Evolutionary conservation across 108 stramenopile genomes (phyloP), one percentile per base, ranked within the genome.

Genomic region (Heterococcus sp.): DNA sequence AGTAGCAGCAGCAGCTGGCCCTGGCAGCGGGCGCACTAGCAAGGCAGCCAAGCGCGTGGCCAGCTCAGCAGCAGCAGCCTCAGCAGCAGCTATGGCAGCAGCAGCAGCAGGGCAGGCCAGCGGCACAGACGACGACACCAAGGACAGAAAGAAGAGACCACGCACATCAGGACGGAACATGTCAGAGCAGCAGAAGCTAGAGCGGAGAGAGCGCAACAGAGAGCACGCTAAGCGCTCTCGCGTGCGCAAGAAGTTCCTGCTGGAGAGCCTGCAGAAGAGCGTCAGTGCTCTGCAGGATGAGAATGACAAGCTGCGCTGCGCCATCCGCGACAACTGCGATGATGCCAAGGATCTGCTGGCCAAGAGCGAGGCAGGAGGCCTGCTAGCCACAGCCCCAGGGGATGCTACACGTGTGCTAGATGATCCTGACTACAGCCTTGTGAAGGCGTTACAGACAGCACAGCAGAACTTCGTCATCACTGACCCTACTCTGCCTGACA

Each of bases 381-480:
- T 83, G 28, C 68, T 83, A 37, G 37, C 74, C 38, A 38, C 58
- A 21, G 46, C 30, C 14, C 73, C 81, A 26, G 81, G 81, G 35
- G 81, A 74, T 3, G 81, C 81, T 27, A 74, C 68, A 26, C 75
- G 65, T 38, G 73, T 84, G 27, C 82, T 97, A 78, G 98, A 97
- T 83, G 94, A 96, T 87, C 96, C 96, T 1, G 98, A 99, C 91
- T 99, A 97, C 89, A 90, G 91, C 3, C 93, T 97, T 85, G 95
- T 97, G 85, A 95, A 95, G 87, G 97, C 95, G 37, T 88, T 97
- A 37, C 95, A 96, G 86, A 95, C 94, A 27, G 95, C 95, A 27
- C 97, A 97, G 90, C 97, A 97, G 88, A 97, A 97, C 90, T 97
- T 97, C 85, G 95, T 97, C 37, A 95, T 97, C 72, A 94, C 95